A percentile compares a stretch with the other conserved stretches of the same genome.
Conservation (phyloP, 164 flowering plant genomes). For the Houttuynia cordata region DNA sequence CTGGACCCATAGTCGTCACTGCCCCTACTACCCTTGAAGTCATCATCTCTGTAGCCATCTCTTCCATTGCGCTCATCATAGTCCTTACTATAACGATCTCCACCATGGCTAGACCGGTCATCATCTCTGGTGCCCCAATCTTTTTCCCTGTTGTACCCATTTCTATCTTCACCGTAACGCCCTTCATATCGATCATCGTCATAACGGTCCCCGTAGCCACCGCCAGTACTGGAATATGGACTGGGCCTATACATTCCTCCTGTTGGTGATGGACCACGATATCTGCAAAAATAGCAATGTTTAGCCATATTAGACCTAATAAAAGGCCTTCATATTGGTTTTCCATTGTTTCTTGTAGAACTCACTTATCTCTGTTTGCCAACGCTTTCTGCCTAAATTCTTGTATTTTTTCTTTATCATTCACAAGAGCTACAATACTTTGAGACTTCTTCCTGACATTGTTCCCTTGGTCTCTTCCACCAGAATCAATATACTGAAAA, state of each 20-base stretch:
- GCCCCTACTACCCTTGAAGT: slow-evolving; percentile 47
- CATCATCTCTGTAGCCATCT: slow-evolving; percentile 64
- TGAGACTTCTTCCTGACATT: slow-evolving; percentile 95
- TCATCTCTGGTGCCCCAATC: slow-evolving; percentile 62
- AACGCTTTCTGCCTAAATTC: slow-evolving; percentile 91
- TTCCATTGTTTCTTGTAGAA: slow-evolving; percentile 3
- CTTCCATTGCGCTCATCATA: slow-evolving; percentile 22
- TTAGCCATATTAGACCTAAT: not conserved
- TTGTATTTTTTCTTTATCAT: slow-evolving; percentile 80
- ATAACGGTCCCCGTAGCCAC: slow-evolving; percentile 52
- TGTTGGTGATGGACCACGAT: slow-evolving; percentile 35
- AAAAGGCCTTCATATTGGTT: not conserved
- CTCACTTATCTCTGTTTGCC: slow-evolving; percentile 86
- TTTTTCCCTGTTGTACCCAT: slow-evolving; percentile 68
- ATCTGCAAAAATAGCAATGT: slow-evolving; percentile 29
- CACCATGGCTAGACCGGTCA: slow-evolving; percentile 55
- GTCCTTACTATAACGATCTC: slow-evolving; percentile 27
- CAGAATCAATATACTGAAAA: slow-evolving; percentile 91
- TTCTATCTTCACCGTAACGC: slow-evolving; percentile 40
- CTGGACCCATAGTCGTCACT: slow-evolving; percentile 58
- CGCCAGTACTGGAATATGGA: slow-evolving; percentile 38
- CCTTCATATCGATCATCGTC: slow-evolving; percentile 59
- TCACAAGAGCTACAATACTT: slow-evolving; percentile 75
- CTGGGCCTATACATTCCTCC: slow-evolving; percentile 76
- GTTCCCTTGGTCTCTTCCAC: slow-evolving; percentile 94